Evolutionary conservation across 148 eudicot species (phyloP), one percentile per base, ranked within the genome.

Genomic region (Chenopodium formosanum): DNA sequence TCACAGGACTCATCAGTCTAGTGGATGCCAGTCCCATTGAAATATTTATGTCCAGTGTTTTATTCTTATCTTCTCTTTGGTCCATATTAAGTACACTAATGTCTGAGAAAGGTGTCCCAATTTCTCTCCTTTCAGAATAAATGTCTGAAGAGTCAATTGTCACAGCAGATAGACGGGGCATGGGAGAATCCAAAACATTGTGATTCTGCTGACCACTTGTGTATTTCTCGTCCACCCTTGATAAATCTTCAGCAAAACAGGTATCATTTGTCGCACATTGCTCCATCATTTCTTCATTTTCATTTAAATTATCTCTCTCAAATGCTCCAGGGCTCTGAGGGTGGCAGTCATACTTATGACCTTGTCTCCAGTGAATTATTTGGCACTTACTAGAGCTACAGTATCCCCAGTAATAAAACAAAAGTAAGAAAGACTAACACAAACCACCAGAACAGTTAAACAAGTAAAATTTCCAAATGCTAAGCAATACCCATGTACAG

Each of bases 301-400:
- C 81, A 65, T 75, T 71, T 19, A 73, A 76, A 32, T 84, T 20
- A 16, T 76, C 83, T 76, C 78, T 73, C 76, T 84, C 83, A 53
- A 1, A 75, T 10, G 52, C 53, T 63, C 32, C 66, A 47, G 60
- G 20, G 22, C 63, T 79, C 47, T 79, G 83, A 67, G 84, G 82
- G 46, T 67, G 64, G 70, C 87, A 85, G 11, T 85, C 82, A 74
- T 73, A 81, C 82, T 85, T 85, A 70, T 85, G 86, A 74, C 84
- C 84, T 78, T 85, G 82, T 62, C 87, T 85, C 87, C 87, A 85
- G 63, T 85, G 87, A 76, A 67, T 82, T 14, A 85, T 78, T 84
- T 85, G 87, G 79, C 87, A 85, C 76, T 85, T 85, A 78, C 87
- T 85, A 56, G 87, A 85, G 50, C 87, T 85, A 12, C 82, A 64